Percentiles rank a stretch among this genome's conserved stretches.
phyloP scores from a whole-genome alignment of 441 rosid species.

The Adansonia madagascariensis region DNA sequence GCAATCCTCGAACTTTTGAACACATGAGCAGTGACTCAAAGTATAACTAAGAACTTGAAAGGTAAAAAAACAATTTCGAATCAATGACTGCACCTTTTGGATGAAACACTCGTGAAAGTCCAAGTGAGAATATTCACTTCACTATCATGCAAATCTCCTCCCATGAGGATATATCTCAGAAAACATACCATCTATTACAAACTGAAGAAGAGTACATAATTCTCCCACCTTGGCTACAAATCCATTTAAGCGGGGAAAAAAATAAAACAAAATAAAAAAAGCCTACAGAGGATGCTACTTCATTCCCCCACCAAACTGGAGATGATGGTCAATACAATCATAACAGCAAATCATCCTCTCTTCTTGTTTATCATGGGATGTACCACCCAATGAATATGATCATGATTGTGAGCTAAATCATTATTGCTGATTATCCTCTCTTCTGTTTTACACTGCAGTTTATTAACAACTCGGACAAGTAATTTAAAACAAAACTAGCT shows the following conservation, averaged over 20 bases:
- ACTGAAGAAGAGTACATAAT: background rate
- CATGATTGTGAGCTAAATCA: background rate
- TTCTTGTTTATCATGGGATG: background rate
- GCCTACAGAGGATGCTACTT: background rate
- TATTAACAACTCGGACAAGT: background rate
- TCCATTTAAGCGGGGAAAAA: background rate
- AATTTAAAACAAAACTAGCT: too few species aligned
- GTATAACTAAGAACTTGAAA: slow-evolving; percentile 6
- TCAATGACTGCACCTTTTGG: slow-evolving; percentile 5
- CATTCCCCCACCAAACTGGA: slow-evolving; percentile 18
- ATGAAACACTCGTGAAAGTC: slow-evolving; percentile 6
- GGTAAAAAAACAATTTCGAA: background rate
- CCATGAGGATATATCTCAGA: background rate
- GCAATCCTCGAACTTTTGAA: slow-evolving; percentile 10
- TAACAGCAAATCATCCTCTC: background rate
- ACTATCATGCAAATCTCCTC: slow-evolving; percentile 13
- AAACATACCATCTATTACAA: background rate
- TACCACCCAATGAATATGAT: background rate
- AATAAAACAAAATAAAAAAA: too few species aligned
- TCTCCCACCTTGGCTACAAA: too few species aligned
- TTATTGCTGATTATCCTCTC: background rate
- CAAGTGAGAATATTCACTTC: background rate
- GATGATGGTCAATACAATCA: slow-evolving; percentile 9
- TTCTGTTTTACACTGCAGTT: background rate
- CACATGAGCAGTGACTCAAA: background rate